phyloP scores from a whole-genome alignment of 768 basidiomycete species.

The Tricholoma sp. region DNA sequence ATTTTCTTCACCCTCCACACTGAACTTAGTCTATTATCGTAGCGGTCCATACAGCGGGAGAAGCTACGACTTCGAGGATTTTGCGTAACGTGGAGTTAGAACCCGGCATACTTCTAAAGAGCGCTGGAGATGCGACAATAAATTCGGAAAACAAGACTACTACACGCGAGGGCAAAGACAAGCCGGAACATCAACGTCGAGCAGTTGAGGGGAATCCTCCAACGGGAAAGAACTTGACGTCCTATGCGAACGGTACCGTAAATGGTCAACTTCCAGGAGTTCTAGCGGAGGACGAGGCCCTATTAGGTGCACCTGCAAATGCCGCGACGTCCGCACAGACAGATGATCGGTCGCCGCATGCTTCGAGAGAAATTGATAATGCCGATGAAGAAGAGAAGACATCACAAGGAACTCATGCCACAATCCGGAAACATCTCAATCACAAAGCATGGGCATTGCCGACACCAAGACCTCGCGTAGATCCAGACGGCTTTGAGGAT shows the following conservation, averaged over 20 bases:
- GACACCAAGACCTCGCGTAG: slow-evolving; percentile 64
- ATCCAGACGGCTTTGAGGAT: slow-evolving; percentile 80
- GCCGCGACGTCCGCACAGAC: slow-evolving; percentile 34
- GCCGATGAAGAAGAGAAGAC: slow-evolving; percentile 44
- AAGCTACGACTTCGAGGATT: slow-evolving; percentile 25
- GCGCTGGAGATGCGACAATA: slow-evolving; percentile 36
- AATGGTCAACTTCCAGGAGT: slow-evolving; percentile 23
- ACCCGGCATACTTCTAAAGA: slow-evolving; percentile 32
- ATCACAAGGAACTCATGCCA: slow-evolving; percentile 44
- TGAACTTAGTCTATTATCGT: slow-evolving; percentile 2
- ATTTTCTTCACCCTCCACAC: neutral
- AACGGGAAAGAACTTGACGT: slow-evolving; percentile 1
- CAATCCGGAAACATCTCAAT: slow-evolving; percentile 47
- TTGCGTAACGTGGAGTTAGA: slow-evolving; percentile 41
- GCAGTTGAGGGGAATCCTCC: slow-evolving; percentile 4
- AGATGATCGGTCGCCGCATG: slow-evolving; percentile 44
- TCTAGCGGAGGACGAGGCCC: slow-evolving; percentile 35
- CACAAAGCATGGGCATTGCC: slow-evolving; percentile 58
- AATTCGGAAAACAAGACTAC: slow-evolving; percentile 49
- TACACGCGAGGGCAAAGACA: slow-evolving; percentile 40
- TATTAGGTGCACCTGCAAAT: slow-evolving; percentile 54
- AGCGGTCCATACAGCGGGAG: slow-evolving; percentile 39
- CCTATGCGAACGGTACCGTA: slow-evolving; percentile 1
- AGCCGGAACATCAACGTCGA: slow-evolving; percentile 3
- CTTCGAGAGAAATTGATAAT: slow-evolving; percentile 39